A percentile compares a stretch with the other conserved stretches of the same genome.
phyloP scores from a whole-genome alignment of 1,139 yeast species.

The Nakaseomyces sp. region DNA sequence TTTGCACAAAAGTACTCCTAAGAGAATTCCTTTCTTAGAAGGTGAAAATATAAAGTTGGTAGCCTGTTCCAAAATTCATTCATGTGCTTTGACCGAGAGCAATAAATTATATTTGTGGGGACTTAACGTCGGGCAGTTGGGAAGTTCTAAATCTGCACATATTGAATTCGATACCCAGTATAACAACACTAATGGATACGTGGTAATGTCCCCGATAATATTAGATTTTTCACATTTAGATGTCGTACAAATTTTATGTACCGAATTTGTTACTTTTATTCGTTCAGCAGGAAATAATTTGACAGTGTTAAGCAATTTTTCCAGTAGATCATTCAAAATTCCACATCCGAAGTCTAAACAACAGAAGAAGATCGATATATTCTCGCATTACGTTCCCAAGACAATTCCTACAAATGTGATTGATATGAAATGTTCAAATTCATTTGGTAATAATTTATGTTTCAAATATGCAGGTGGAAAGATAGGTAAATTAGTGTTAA shows the following conservation, averaged over 20 bases:
- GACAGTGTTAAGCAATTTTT: constrained; percentile 52
- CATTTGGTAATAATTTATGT: constrained; percentile 26
- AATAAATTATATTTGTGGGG: constrained; percentile 67
- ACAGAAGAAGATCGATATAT: constrained; percentile 19
- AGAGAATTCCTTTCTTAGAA: constrained; percentile 45
- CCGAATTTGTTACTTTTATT: constrained; percentile 66
- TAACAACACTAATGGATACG: constrained; percentile 18
- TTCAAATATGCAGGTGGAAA: constrained; percentile 28
- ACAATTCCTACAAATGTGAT: constrained; percentile 21
- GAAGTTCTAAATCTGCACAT: constrained; percentile 32
- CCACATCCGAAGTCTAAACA: constrained; percentile 30
- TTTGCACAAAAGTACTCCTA: constrained; percentile 36
- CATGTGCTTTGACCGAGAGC: constrained; percentile 49
- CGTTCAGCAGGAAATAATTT: constrained; percentile 53
- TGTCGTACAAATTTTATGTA: constrained; percentile 52
- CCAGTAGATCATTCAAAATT: constrained; percentile 43
- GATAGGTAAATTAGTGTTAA: constrained; percentile 21
- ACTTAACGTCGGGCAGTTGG: constrained; percentile 79
- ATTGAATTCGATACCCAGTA: constrained; percentile 15
- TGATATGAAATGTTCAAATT: constrained; percentile 26
- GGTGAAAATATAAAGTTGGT: constrained; percentile 40
- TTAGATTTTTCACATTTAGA: constrained; percentile 22
- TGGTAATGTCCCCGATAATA: constrained; percentile 17
- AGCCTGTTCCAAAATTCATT: constrained; percentile 64
- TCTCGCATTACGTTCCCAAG: constrained; percentile 23